Evolutionary conservation across 192 early-diverging fungal species (phyloP).

Genomic region (Haplosporangium gracile): DNA sequence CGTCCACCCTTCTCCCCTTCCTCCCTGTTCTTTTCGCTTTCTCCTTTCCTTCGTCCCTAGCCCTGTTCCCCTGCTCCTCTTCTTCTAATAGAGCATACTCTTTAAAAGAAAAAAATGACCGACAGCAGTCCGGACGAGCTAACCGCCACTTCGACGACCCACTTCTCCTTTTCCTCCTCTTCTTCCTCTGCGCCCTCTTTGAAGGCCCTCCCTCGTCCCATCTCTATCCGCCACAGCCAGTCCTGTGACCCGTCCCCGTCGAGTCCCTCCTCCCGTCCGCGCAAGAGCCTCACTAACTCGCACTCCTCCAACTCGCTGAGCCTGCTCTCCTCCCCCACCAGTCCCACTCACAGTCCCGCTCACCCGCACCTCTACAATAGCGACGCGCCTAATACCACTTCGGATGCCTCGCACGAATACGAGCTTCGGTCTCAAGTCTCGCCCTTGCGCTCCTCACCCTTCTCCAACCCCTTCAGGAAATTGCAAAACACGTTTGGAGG

Average conservation of each 20-base stretch:
- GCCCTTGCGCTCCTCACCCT: conserved; percentile 28
- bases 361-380: conserved; percentile 1
- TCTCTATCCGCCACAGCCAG: conserved; percentile 51
- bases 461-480: conserved; percentile 52
- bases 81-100: neutral
- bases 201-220: conserved; percentile 41
- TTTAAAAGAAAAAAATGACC: conserved; percentile 18
- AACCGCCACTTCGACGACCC: neutral
- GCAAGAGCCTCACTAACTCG: conserved; percentile 7
- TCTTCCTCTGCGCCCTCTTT: conserved; percentile 9
- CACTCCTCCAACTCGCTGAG: conserved; percentile 33
- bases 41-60: neutral
- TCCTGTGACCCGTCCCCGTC: conserved; percentile 30
- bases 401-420: neutral
- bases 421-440: conserved; percentile 11
- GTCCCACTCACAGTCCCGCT: neutral
- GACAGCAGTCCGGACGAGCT: conserved; percentile 29
- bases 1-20: neutral
- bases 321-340: conserved; percentile 17
- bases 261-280: conserved; percentile 7
- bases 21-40: neutral
- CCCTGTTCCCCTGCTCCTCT: neutral
- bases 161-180: conserved; percentile 5
- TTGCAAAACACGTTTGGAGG: conserved; percentile 34
- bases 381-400: neutral